Evolutionary conservation across 2,329 filamentous ascomycete species (phyloP), one percentile per base, ranked within the genome.

Genomic region (Aureobasidium sp.): DNA sequence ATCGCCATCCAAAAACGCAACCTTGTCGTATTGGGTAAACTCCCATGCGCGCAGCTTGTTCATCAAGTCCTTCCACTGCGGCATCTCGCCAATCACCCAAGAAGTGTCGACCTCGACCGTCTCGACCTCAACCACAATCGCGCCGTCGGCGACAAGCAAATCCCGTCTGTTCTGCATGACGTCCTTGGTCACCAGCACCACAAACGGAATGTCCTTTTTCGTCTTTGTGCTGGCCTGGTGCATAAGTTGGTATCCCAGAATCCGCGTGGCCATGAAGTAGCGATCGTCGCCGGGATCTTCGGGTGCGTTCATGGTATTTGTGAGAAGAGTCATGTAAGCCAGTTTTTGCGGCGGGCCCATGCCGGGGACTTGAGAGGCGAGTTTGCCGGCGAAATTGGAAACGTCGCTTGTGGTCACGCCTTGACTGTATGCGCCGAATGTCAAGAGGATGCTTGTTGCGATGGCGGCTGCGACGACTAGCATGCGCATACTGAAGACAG

Each of bases 21-120:
- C 63, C 3, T 54, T 56, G n/a, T 64, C 62, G 57, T 67, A 70
- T 42, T 68, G 58, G 1, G 59, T 64, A 53, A 70, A 61, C 53
- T 69, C 58, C 63, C 63, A 71, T 1, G 68, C 61, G 16, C 66
- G 66, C 25, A 71, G 58, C 57, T 71, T 71, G 11, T 63, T 62
- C 61, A 71, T 62, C 11, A 70, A 57, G 25, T 68, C 63, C 35
- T 59, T 55, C 66, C 66, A 71, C 14, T 53, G 38, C 3, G 49
- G 49, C 49, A 42, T 42, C n/a, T 53, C 49, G 10, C 39, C 49
- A 7, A 11, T 3, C 4, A 53, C 16, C 38, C 49, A 44, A 2
- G 19, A 44, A 6, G 19, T 14, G 12, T 47, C 12, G 30, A 22
- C 29, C 1, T 30, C 24, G 2, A 57, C 16, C 29, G 52, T 51